Percentiles rank a stretch among this genome's conserved stretches.
These are phyloP conservation scores for Apiosordaria backusii DNA, from an alignment of 495 filamentous ascomycete genomes.

Conservation along the genomic window DNA sequence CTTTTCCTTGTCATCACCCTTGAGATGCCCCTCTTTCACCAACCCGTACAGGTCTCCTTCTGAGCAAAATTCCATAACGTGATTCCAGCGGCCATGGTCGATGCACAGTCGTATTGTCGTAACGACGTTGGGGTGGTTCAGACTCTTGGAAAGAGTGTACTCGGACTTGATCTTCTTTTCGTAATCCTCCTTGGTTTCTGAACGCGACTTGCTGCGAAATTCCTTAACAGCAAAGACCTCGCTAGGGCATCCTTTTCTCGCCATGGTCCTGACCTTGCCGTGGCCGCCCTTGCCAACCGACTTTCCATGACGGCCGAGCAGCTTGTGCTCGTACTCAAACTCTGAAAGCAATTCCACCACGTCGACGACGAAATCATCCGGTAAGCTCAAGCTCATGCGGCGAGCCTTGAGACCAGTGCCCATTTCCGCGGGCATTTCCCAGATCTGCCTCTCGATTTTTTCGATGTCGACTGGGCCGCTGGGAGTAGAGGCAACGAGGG, in stretches of 20 bases:
- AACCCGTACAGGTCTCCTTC: constrained; percentile 68
- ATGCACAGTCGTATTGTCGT: constrained; percentile 67
- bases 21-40: constrained; percentile 62
- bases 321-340: constrained; percentile 55
- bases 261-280: constrained; percentile 68
- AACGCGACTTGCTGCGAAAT: constrained; percentile 60
- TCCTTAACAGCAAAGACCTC: constrained; percentile 75
- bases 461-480: constrained; percentile 19
- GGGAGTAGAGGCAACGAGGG: neutral
- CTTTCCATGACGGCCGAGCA: constrained; percentile 59
- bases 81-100: constrained; percentile 64
- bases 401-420: constrained; percentile 65
- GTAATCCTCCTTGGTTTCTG: constrained; percentile 63
- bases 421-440: constrained; percentile 54
- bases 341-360: constrained; percentile 57
- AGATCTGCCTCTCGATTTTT: constrained; percentile 37
- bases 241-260: constrained; percentile 47
- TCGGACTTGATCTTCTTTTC: constrained; percentile 77
- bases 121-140: constrained; percentile 77
- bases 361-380: constrained; percentile 62
- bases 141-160: constrained; percentile 70
- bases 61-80: constrained; percentile 82
- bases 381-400: constrained; percentile 58
- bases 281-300: constrained; percentile 69
- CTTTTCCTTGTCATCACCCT: constrained; percentile 54